These are phyloP conservation scores for Petunia axillaris DNA, from an alignment of 257 asterid species.

Conservation along the genomic window DNA sequence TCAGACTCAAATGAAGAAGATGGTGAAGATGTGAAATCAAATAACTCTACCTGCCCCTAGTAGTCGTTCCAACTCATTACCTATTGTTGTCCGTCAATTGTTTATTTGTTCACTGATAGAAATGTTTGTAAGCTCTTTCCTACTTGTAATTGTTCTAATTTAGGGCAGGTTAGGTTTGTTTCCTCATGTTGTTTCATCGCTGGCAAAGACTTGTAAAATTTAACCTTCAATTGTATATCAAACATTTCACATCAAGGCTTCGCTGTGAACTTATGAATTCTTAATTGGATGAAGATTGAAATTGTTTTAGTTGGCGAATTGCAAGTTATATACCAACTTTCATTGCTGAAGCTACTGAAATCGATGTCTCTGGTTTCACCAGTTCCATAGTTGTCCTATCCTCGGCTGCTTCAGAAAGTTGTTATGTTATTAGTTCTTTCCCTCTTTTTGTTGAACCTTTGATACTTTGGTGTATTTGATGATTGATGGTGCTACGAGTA, in stretches of 20 bases:
- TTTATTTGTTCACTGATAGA: slow-evolving; percentile 8
- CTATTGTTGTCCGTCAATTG: neutral
- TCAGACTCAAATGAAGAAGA: slow-evolving; percentile 37
- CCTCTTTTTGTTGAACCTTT: neutral
- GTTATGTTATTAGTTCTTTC: neutral
- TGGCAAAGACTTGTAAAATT: slow-evolving; percentile 13
- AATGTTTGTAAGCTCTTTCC: slow-evolving; percentile 8
- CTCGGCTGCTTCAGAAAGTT: too few species aligned
- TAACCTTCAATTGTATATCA: neutral
- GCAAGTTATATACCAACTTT: neutral
- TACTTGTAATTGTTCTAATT: neutral
- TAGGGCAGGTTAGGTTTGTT: neutral
- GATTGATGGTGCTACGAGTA: neutral
- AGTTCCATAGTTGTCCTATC: neutral
- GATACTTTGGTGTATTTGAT: neutral
- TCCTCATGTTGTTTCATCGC: neutral
- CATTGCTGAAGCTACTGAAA: neutral
- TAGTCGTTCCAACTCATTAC: neutral
- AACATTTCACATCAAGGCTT: neutral
- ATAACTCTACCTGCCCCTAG: neutral
- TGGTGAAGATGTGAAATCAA: slow-evolving; percentile 31
- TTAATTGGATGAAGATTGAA: neutral
- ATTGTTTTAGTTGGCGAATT: neutral
- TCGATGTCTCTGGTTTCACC: neutral
- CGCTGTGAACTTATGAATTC: too few species aligned